Base-by-base conservation (phyloP, 352 stramenopile genomes). In the Globisporangium mamillatum region DNA sequence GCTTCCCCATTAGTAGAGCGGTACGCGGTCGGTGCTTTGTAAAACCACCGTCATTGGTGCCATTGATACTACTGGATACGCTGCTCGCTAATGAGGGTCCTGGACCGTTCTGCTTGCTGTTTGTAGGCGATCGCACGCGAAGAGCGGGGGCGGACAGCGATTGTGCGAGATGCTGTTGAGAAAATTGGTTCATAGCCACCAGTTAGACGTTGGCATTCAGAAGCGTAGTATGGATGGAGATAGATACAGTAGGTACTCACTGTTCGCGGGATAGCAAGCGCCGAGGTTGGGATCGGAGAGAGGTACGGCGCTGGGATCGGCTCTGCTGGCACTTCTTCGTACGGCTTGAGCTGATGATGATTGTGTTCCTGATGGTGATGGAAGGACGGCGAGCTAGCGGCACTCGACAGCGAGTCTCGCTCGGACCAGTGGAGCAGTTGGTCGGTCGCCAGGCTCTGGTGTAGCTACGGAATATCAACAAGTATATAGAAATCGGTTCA, bases 401-500 rank as follows among this genome's bases (percentile, higher is more conserved):
- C n/a, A 16, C 65, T 72, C 4, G 69, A 70, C 18, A 36, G 1
- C 10, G 16, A 25, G 27, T 52, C 57, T 9, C 59, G 16, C 22
- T 74, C 68, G 9, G 63, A 72, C 22, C 78, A 72, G 60, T 88
- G 79, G 0, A 84, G 52, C 10, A 89, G 54, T 0, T 78, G 68
- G 4, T 91, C 79, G 0, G 77, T 79, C 27, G 81, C 77, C 12
- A 91, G 60, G 5, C 74, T 79, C 54, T 91, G 83, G 34, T 91
- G 83, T 1, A 89, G 81, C 83, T 91, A 55, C 16, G 41, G 4
- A 14, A 12, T 16, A 16, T 3, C 36, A 44, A 44, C 12, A 16
- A 16, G 9, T 4, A 44, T 16, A 16, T 16, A 44, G 36, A 44
- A 44, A 44, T 44, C 12, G 10, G 36, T 44, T 44, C 10, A 44